A percentile compares a stretch with the other conserved stretches of the same genome.
These are phyloP conservation scores for Fusarium burgessii DNA, from an alignment of 2,329 filamentous ascomycete species.

Conservation along the genomic window DNA sequence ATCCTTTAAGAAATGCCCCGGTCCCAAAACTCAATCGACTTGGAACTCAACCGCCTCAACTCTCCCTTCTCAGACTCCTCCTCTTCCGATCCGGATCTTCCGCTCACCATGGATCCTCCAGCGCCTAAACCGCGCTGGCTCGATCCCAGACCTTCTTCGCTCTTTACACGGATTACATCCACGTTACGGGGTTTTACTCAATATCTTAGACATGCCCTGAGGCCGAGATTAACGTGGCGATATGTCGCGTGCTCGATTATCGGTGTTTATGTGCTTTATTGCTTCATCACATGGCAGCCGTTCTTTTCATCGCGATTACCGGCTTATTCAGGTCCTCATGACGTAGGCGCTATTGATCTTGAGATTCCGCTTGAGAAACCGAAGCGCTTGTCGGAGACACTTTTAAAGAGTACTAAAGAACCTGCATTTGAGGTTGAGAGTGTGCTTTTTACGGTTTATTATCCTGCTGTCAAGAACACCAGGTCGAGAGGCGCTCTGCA, in stretches of 20 bases:
- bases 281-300: conserved; percentile 55
- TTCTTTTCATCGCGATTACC: conserved; percentile 60
- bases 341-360: conserved; percentile 61
- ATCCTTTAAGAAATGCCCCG: conserved; percentile 19
- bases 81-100: conserved; percentile 33
- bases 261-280: conserved; percentile 54
- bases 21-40: conserved; percentile 9
- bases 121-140: conserved; percentile 43
- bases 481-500: conserved; percentile 50
- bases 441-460: conserved; percentile 64
- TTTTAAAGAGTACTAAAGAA: conserved; percentile 51
- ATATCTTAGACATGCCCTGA: conserved; percentile 35
- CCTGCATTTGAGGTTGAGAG: conserved; percentile 61
- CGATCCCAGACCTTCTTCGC: conserved; percentile 28
- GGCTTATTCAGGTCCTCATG: conserved; percentile 57
- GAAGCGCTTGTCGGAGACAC: conserved; percentile 48
- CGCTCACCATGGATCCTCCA: conserved; percentile 30
- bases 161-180: conserved; percentile 22
- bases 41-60: conserved; percentile 30
- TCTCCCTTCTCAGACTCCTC: conserved; percentile 9
- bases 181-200: conserved; percentile 22
- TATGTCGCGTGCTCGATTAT: conserved; percentile 50
- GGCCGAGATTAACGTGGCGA: conserved; percentile 51
- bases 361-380: conserved; percentile 57
- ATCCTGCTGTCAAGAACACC: conserved; percentile 53